Percentiles rank a stretch among this genome's conserved stretches.
phyloP scores from a whole-genome alignment of 371 early-diverging fungal species.

The Mycotypha africana region DNA sequence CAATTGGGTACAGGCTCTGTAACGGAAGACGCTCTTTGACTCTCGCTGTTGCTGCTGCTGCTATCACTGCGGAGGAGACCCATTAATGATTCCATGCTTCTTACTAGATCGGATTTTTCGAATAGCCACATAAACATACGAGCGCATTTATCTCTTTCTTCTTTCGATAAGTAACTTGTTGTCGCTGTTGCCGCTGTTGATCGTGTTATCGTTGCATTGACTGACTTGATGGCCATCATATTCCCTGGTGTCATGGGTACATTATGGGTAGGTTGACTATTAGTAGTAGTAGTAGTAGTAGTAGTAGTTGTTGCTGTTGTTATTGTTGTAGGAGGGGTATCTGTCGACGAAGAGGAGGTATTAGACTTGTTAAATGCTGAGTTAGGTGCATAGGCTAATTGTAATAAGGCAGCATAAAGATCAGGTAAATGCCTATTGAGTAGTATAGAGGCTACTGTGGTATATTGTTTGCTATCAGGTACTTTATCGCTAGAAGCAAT shows the following conservation, averaged over 20 bases:
- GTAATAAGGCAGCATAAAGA: slow-evolving; percentile 60
- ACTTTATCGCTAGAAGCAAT: slow-evolving; percentile 16
- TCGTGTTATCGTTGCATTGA: not conserved
- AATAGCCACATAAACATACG: slow-evolving; percentile 43
- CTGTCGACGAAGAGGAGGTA: too few relatives aligned
- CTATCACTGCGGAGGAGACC: slow-evolving; percentile 50
- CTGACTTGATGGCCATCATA: slow-evolving; percentile 4
- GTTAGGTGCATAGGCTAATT: slow-evolving; percentile 61
- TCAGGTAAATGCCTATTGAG: slow-evolving; percentile 55
- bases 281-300: not conserved
- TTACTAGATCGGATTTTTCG: slow-evolving; percentile 46
- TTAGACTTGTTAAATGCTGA: slow-evolving; percentile 21
- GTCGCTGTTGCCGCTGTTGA: not conserved
- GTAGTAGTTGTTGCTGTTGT: too few relatives aligned
- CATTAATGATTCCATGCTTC: slow-evolving; percentile 62
- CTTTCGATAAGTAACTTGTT: slow-evolving; percentile 17
- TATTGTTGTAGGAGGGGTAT: too few relatives aligned
- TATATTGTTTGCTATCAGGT: slow-evolving; percentile 33
- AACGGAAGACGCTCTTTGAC: slow-evolving; percentile 43
- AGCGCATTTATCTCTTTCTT: slow-evolving; percentile 43
- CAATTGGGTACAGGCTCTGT: slow-evolving; percentile 55
- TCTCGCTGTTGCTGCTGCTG: too few relatives aligned
- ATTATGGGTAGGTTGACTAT: too few relatives aligned
- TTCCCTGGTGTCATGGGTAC: slow-evolving; percentile 16
- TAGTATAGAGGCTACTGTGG: slow-evolving; percentile 55